phyloP scores from a whole-genome alignment of 1,139 yeast genomes.

The Pichia inconspicua region DNA sequence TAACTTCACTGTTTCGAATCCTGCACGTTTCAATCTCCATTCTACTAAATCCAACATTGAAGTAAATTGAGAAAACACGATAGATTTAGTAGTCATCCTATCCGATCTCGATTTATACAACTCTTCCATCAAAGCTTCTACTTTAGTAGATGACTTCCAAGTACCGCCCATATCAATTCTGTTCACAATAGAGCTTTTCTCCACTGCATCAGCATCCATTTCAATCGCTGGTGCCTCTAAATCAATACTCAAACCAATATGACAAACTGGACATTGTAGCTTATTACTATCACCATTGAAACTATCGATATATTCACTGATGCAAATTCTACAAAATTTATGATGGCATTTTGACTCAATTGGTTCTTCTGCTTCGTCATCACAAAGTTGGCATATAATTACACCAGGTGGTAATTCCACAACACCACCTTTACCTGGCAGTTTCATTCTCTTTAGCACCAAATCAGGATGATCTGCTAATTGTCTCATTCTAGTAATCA shows the following conservation, averaged over 20 bases:
- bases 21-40: constrained; percentile 91
- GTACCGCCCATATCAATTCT: constrained; percentile 78
- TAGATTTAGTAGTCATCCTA: constrained; percentile 81
- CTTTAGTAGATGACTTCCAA: constrained; percentile 92
- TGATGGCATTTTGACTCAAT: constrained; percentile 92
- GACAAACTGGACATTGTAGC: constrained; percentile 91
- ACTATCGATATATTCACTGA: constrained; percentile 81
- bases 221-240: constrained; percentile 81
- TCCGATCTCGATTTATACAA: constrained; percentile 80
- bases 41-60: constrained; percentile 93
- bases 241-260: constrained; percentile 84
- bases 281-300: constrained; percentile 53
- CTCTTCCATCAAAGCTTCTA: constrained; percentile 93
- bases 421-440: constrained; percentile 10
- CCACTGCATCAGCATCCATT: constrained; percentile 54
- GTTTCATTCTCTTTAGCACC: constrained; percentile 54
- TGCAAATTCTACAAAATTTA: constrained; percentile 84
- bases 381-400: constrained; percentile 85
- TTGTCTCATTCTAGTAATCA: constrained; percentile 95
- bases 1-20: constrained; percentile 84
- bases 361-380: constrained; percentile 97
- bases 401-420: constrained; percentile 39
- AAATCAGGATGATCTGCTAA: constrained; percentile 97
- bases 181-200: constrained; percentile 81
- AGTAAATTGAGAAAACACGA: constrained; percentile 94